Percentiles rank a stretch among this genome's conserved stretches.
These are phyloP conservation scores for Kuraishia piskuri DNA, from an alignment of 805 yeast genomes.

Conservation along the genomic window DNA sequence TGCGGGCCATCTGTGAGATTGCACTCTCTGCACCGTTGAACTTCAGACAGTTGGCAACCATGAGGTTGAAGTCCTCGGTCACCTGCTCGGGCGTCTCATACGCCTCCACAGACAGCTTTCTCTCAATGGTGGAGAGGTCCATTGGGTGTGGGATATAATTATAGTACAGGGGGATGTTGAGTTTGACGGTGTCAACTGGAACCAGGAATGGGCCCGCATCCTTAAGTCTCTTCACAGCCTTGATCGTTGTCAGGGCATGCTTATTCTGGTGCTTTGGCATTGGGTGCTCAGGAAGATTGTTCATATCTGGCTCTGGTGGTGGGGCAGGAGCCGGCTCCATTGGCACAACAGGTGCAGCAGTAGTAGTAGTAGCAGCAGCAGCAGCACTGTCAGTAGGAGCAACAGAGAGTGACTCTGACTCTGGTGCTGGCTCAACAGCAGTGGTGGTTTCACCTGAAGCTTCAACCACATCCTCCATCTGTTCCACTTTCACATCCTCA, in stretches of 20 bases:
- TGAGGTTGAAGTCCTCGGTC: slow-evolving; percentile 69
- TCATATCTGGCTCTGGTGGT: slow-evolving; percentile 63
- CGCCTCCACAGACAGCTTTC: slow-evolving; percentile 59
- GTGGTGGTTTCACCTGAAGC: neutral
- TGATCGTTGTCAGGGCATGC: slow-evolving; percentile 68
- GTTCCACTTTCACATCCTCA: slow-evolving; percentile 1
- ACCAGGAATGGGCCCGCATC: slow-evolving; percentile 85
- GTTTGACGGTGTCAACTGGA: slow-evolving; percentile 85
- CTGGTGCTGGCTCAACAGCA: neutral
- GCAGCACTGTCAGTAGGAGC: neutral
- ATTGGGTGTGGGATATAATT: slow-evolving; percentile 80
- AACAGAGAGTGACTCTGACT: neutral
- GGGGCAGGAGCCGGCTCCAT: slow-evolving; percentile 69
- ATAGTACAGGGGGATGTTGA: slow-evolving; percentile 86
- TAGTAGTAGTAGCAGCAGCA: neutral
- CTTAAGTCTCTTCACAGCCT: slow-evolving; percentile 81
- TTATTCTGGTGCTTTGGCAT: slow-evolving; percentile 78
- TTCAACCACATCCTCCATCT: neutral
- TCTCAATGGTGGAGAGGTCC: slow-evolving; percentile 90
- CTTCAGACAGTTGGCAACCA: slow-evolving; percentile 72
- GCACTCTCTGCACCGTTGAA: slow-evolving; percentile 82
- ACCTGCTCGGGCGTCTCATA: slow-evolving; percentile 66
- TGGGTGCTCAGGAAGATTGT: slow-evolving; percentile 57
- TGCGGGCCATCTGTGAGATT: slow-evolving; percentile 87
- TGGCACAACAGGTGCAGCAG: slow-evolving; percentile 15